Evolutionary conservation across 306 rosid species (phyloP), one percentile per base, ranked within the genome.

Genomic region (Boehmeria nivea): DNA sequence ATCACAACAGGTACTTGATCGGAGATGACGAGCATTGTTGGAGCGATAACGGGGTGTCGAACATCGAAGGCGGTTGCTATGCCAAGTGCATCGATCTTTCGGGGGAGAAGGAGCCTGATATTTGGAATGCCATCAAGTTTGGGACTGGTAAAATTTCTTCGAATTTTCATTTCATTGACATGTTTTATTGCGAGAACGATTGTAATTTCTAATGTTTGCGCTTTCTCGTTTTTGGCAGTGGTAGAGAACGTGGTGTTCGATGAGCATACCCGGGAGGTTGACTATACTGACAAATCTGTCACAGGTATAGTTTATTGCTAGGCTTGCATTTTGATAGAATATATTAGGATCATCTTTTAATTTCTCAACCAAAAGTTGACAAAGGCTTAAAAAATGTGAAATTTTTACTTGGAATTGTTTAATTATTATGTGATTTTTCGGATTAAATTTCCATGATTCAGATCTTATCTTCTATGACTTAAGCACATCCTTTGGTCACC

Each of bases 241-340:
- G 37, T 89, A 67, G 97, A 89, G 72, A 89, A 89, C 31, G 83
- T 89, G 26, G 89, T 89, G 58, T 89, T 89, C 61, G 97, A 89
- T 51, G 97, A 89, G 78, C 87, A 81, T 54, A 75, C 83, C 0
- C 59, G 97, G 40, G 95, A 83, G 18, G 89, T 89, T 40, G 95
- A 89, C 66, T 89, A 68, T 59, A 2, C 74, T n/a, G 95, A 89
- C 65, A 85, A 78, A 21, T 83, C 95, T 43, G 97, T 89, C 59
- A 89, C 97, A 72, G 97, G 97, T 40, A 31, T 84, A 75, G 31
- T 21, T 12, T 20, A 11, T 53, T 34, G 22, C 2, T 19, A 10
- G 9, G 2, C 38, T 55, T 45, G 3, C 16, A 17, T 34, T 60
- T 51, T 47, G 0, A 12, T 16, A 21, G 6, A 26, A 8, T 11